Conservation (phyloP, 108 stramenopile genomes). For the Nitzschia sp. region DNA sequence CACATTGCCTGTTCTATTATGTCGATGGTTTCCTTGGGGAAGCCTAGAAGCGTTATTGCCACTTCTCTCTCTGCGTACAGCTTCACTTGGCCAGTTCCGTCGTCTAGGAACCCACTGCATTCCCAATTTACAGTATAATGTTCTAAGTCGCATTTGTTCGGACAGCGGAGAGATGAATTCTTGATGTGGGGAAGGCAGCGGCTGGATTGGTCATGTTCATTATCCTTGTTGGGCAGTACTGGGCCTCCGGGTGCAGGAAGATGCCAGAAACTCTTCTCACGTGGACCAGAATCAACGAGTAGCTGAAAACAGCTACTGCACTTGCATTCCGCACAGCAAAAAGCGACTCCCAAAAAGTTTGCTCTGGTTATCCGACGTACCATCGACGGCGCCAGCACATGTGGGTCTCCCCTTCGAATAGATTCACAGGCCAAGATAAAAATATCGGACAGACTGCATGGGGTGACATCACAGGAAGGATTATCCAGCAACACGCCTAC, state of each 20-base stretch:
- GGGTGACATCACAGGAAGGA: conserved; percentile 14
- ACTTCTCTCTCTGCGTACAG: conserved; percentile 82
- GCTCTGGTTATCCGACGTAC: conserved; percentile 50
- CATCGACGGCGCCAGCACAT: conserved; percentile 58
- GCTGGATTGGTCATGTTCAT: not conserved
- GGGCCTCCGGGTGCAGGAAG: conserved; percentile 25
- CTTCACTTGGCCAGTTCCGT: conserved; percentile 84
- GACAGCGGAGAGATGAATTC: conserved; percentile 24
- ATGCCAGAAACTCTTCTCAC: conserved; percentile 45
- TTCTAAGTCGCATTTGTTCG: conserved; percentile 35
- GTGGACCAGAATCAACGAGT: conserved; percentile 14
- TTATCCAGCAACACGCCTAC: not conserved
- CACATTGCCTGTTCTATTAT: conserved; percentile 71
- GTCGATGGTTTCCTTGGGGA: conserved; percentile 24
- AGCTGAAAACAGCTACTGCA: conserved; percentile 65
- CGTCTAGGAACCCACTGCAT: conserved; percentile 81
- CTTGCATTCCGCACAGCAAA: conserved; percentile 63
- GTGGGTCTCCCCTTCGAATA: conserved; percentile 28
- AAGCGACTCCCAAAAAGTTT: conserved; percentile 56
- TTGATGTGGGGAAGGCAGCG: not conserved
- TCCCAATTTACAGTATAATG: conserved; percentile 74
- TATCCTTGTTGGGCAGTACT: not conserved
- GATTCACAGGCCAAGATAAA: conserved; percentile 48
- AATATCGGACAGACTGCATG: conserved; percentile 47
- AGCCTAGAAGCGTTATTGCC: conserved; percentile 61